These are phyloP conservation scores for Bjerkandera adusta DNA, from an alignment of 1,284 basidiomycete genomes.

Conservation along the genomic window DNA sequence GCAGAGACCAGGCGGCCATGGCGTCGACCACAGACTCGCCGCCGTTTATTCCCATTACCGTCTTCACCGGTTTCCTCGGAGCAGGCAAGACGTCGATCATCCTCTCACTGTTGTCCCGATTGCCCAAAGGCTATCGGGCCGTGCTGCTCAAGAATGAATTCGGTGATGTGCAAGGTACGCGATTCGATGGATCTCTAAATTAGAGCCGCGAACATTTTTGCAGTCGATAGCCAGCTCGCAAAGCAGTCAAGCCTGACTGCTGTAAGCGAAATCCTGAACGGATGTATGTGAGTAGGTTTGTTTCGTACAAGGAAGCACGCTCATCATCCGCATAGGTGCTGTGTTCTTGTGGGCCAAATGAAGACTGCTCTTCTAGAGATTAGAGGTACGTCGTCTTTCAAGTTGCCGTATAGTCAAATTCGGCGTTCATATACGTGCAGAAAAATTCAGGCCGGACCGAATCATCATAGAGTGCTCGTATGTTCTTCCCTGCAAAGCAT, in stretches of 20 bases:
- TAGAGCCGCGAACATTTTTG: not conserved
- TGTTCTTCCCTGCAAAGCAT: not conserved
- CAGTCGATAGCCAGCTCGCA: constrained; percentile 87
- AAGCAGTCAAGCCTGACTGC: constrained; percentile 79
- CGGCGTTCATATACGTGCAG: constrained; percentile 37
- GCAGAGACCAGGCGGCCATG: not conserved
- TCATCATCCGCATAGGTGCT: constrained; percentile 56
- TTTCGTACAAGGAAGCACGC: constrained; percentile 11
- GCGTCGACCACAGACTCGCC: constrained; percentile 1
- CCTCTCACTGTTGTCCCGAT: constrained; percentile 74
- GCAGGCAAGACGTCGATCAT: constrained; percentile 72
- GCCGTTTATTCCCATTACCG: constrained; percentile 69
- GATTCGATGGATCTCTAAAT: not conserved
- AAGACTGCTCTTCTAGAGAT: constrained; percentile 87
- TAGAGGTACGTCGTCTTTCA: constrained; percentile 45
- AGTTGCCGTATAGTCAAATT: not conserved
- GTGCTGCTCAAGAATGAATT: constrained; percentile 90
- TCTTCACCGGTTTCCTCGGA: constrained; percentile 84
- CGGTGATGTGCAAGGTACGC: constrained; percentile 74
- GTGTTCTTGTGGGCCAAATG: constrained; percentile 90
- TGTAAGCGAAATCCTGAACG: constrained; percentile 89
- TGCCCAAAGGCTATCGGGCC: constrained; percentile 81
- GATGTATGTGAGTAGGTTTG: constrained; percentile 76
- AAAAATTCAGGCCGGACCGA: constrained; percentile 79
- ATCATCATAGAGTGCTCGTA: constrained; percentile 94